These are phyloP conservation scores for Podospora tetraspora DNA, from an alignment of 495 filamentous ascomycete genomes.

Conservation along the genomic window DNA sequence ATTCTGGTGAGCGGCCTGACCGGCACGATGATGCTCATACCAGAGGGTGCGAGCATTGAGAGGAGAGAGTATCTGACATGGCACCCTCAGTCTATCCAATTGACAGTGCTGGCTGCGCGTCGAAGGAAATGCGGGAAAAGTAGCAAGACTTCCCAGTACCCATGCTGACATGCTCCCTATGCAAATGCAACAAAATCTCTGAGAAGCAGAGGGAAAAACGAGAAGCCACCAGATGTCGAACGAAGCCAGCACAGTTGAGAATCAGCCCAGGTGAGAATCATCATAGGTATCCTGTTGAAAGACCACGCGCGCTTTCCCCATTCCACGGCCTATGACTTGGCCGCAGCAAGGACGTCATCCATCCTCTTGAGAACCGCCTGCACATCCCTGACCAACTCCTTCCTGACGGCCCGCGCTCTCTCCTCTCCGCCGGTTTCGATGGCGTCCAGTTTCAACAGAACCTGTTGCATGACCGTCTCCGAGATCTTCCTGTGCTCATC, in stretches of 20 bases:
- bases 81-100: not conserved
- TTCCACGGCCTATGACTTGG: not conserved
- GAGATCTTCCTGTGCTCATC: conserved; percentile 75
- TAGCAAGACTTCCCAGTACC: not conserved
- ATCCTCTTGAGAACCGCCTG: conserved; percentile 60
- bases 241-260: not conserved
- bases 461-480: conserved; percentile 78
- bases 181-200: conserved; percentile 3
- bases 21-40: not conserved
- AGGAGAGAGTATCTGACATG: not conserved
- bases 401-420: conserved; percentile 59
- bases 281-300: not conserved
- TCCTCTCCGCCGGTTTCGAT: conserved; percentile 68
- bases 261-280: not conserved
- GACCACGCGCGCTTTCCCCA: not conserved
- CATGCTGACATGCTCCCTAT: not conserved
- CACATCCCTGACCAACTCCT: conserved; percentile 69
- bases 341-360: conserved; percentile 42
- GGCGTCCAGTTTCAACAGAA: conserved; percentile 78
- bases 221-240: not conserved
- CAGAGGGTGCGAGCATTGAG: not conserved
- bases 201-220: not conserved
- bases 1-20: not conserved
- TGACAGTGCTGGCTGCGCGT: not conserved
- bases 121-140: not conserved